A percentile compares a stretch with the other conserved stretches of the same genome.
These are phyloP conservation scores for Epichloe hybrida DNA, from an alignment of 2,329 filamentous ascomycete genomes.

Conservation along the genomic window DNA sequence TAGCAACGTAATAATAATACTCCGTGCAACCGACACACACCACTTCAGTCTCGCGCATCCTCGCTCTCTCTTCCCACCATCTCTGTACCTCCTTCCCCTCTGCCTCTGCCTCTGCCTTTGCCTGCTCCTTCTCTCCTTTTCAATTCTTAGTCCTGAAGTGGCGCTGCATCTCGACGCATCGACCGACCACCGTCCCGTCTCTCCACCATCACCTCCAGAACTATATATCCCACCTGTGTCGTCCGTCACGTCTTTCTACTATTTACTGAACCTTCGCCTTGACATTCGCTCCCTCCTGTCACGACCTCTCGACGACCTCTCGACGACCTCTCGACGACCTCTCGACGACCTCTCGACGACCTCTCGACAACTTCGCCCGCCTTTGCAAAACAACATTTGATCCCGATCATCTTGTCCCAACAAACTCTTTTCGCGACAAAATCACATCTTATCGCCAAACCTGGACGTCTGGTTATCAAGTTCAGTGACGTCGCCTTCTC, in stretches of 20 bases:
- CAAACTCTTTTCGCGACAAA: neutral
- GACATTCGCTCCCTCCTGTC: neutral
- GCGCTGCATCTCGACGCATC: neutral
- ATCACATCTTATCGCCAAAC: neutral
- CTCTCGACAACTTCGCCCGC: neutral
- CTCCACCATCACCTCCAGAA: neutral
- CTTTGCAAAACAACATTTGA: neutral
- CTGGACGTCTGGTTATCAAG: neutral
- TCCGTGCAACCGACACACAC: neutral
- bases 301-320: too few species aligned
- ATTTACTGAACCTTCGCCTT: neutral
- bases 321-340: too few species aligned
- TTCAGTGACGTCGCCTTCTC: neutral
- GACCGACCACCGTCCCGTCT: neutral
- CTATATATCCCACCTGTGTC: neutral
- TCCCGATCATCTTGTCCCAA: neutral
- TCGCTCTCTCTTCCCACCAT: neutral
- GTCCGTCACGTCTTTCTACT: neutral
- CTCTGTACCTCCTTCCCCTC: neutral
- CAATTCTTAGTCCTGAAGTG: neutral
- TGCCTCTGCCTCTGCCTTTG: too few species aligned
- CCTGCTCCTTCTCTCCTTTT: neutral
- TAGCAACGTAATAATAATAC: neutral
- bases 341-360: too few species aligned
- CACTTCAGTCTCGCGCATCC: neutral